Conservation (phyloP, 108 stramenopile genomes). For the Pinguiococcus pyrenoidosus region DNA sequence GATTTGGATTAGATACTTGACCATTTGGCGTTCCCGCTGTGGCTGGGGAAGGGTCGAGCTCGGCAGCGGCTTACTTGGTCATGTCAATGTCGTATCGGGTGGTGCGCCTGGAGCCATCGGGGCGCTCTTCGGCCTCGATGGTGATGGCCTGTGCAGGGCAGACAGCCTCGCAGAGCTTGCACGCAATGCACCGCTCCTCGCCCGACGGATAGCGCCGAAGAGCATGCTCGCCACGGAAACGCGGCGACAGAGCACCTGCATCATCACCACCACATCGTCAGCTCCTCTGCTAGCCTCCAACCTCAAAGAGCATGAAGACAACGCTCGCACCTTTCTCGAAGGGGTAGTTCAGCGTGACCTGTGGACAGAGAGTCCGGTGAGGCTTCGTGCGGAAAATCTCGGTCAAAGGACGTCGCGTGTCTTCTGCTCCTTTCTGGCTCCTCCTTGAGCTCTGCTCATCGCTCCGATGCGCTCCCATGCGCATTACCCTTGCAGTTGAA, state of each 20-base stretch:
- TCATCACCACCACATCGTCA: too few species aligned
- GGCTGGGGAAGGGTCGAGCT: too few species aligned
- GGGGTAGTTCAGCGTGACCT: slow-evolving; percentile 97
- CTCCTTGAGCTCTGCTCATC: too few species aligned
- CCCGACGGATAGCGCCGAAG: slow-evolving; percentile 92
- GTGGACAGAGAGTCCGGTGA: slow-evolving; percentile 25
- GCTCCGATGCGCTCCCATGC: too few species aligned
- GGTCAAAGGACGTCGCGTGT: too few species aligned
- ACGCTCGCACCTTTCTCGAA: slow-evolving; percentile 94
- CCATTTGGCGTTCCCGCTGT: too few species aligned
- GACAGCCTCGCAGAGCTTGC: slow-evolving; percentile 98
- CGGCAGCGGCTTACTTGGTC: too few species aligned
- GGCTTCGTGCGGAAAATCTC: neutral
- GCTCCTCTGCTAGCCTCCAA: too few species aligned
- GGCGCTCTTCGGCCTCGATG: slow-evolving; percentile 88
- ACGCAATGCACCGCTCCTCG: slow-evolving; percentile 98
- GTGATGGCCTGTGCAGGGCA: slow-evolving; percentile 99
- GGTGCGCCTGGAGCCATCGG: slow-evolving; percentile 66
- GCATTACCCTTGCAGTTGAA: neutral
- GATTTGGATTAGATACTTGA: too few species aligned
- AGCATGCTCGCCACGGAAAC: slow-evolving; percentile 97
- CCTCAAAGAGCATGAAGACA: too few species aligned
- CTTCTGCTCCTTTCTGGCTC: too few species aligned
- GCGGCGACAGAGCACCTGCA: slow-evolving; percentile 78
- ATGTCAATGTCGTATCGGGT: slow-evolving; percentile 99